Base-by-base conservation (phyloP, 2,329 filamentous ascomycete species). In the Trichoderma breve region DNA sequence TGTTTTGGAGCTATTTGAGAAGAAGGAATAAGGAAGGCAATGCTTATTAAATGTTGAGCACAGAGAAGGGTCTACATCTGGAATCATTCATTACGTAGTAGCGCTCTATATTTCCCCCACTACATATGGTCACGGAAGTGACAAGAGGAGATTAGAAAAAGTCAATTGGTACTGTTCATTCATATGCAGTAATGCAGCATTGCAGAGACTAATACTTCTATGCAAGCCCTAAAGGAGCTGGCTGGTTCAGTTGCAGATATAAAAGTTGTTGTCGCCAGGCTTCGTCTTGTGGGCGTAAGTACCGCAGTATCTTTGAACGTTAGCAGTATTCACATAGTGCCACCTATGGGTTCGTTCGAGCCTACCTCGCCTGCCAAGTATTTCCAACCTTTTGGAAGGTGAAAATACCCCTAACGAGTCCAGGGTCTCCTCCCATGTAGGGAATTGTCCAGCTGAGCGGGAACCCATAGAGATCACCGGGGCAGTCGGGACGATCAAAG, bases 1-100 rank as follows among this genome's bases (percentile, higher is more conserved):
- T 1, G 73, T 80, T 7, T 47, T 82, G 65, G 73, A 69, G 15
- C 18, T 82, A n/a, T 81, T 81, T 74, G 74, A 77, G 63, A 76
- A 74, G 73, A 74, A 75, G 62, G 51, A 73, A 7, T 64, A 74
- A 71, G 21, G 6, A 8, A 78, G 77, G 21, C 14, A 39, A 3
- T 11, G 1, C 11, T 1, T 4, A 18, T 26, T 1, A 11, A 9
- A 9, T 39, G 1, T 26, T 18, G 14, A 7, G 32, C 58, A 62
- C 34, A 12, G 3, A 24, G 12, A 14, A 12, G 6, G 36, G 12
- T 21, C 2, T 32, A 3, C n/a, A 57, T 60, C 30, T 12, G 11
- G 30, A 60, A 9, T 28, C 21, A 5, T 18, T 32, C 7, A 11
- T 21, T 47, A 21, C 8, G 8, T 28, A 24, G 47, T 12, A 3